These are phyloP conservation scores for Phallus indusiatus DNA, from an alignment of 768 basidiomycete species.

Conservation along the genomic window DNA sequence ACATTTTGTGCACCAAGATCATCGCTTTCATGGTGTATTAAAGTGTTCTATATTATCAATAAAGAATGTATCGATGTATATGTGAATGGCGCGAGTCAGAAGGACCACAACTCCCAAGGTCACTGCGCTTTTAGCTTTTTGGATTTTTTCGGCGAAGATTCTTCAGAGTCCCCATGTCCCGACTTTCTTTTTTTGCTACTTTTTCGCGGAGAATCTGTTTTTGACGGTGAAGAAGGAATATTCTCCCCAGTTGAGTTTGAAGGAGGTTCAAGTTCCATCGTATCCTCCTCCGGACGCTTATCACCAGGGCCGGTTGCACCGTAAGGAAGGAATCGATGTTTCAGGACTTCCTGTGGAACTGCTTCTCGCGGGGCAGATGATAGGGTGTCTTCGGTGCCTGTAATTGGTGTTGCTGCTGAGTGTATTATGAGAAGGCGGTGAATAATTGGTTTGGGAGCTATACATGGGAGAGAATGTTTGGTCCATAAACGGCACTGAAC, in stretches of 20 bases:
- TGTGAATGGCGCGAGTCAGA: no score
- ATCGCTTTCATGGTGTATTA: no score
- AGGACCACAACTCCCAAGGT: not conserved
- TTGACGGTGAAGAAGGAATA: not conserved
- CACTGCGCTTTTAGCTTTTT: constrained; percentile 5
- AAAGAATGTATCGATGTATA: no score
- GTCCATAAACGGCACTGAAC: not conserved
- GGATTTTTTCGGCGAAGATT: not conserved
- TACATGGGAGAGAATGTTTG: not conserved
- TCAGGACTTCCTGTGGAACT: constrained; percentile 53
- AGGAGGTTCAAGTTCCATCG: constrained; percentile 16
- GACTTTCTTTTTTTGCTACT: constrained; percentile 37
- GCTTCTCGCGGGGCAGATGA: constrained; percentile 38
- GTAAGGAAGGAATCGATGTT: constrained; percentile 53
- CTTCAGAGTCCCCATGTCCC: not conserved
- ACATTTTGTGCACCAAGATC: no score
- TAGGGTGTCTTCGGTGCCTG: constrained; percentile 14
- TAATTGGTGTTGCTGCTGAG: constrained; percentile 19
- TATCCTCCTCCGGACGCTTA: not conserved
- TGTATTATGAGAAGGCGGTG: constrained; percentile 49
- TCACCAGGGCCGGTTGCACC: constrained; percentile 39
- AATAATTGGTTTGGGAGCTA: constrained; percentile 52
- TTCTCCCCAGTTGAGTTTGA: constrained; percentile 14
- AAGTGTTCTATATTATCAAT: no score
- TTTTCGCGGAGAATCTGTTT: constrained; percentile 17